phyloP scores from a whole-genome alignment of 345 rosid genomes.

The Geranium rotundifolium region DNA sequence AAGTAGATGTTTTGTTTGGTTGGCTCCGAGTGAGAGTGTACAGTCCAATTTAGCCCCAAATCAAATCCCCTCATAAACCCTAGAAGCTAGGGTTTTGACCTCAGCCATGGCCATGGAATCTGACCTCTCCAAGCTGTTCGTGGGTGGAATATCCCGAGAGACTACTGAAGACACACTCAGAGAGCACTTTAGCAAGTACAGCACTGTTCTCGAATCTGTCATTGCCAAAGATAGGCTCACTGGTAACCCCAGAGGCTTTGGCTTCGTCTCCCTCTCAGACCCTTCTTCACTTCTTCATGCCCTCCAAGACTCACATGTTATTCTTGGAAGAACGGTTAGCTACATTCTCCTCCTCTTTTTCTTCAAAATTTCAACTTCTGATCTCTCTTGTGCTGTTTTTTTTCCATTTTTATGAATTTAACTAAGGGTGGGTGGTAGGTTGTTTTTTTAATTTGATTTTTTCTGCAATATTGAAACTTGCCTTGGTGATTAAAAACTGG shows the following conservation, averaged over 20 bases:
- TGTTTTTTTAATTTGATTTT: background rate
- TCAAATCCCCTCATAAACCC: too few species aligned
- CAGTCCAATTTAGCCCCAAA: too few species aligned
- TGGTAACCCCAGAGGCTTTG: conserved; percentile 49
- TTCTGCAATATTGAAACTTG: too few species aligned
- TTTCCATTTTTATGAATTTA: too few species aligned
- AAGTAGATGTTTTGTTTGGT: too few species aligned
- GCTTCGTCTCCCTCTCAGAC: conserved; percentile 57
- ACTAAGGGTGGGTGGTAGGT: background rate
- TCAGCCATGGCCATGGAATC: conserved; percentile 35
- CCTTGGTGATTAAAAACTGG: too few species aligned
- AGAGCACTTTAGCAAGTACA: conserved; percentile 57
- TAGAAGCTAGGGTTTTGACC: too few species aligned
- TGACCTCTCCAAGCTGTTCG: conserved; percentile 49
- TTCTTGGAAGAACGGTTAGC: conserved; percentile 69
- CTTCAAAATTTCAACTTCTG: background rate
- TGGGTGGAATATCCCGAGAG: conserved; percentile 58
- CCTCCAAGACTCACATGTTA: conserved; percentile 38
- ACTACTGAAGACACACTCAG: conserved; percentile 42
- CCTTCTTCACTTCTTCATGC: conserved; percentile 40
- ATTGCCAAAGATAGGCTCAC: conserved; percentile 42
- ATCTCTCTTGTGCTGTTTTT: too few species aligned
- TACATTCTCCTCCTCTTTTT: conserved; percentile 2
- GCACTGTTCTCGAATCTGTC: conserved; percentile 35
- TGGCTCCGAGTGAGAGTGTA: too few species aligned